A percentile compares a stretch with the other conserved stretches of the same genome.
phyloP scores from a whole-genome alignment of 768 basidiomycete species.

The Suillus variegatus region DNA sequence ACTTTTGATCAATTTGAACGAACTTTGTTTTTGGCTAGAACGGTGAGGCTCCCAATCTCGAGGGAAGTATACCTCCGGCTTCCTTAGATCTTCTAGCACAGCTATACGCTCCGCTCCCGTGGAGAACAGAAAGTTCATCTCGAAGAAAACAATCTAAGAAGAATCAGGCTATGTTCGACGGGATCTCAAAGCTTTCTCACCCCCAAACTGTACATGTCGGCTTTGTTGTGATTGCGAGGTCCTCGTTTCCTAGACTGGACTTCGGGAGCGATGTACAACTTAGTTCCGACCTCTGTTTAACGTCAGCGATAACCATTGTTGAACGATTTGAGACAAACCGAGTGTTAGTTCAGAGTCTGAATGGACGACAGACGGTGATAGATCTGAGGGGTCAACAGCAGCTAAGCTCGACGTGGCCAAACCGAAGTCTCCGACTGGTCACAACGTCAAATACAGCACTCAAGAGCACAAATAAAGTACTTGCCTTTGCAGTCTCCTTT shows the following conservation, averaged over 20 bases:
- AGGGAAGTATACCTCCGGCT: constrained; percentile 78
- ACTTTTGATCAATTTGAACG: constrained; percentile 24
- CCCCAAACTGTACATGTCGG: constrained; percentile 94
- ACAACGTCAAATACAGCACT: neutral
- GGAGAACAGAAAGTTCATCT: constrained; percentile 87
- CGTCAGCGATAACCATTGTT: neutral
- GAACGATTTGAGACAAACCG: constrained; percentile 40
- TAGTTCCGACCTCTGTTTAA: constrained; percentile 79
- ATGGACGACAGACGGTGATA: constrained; percentile 45
- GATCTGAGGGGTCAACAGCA: constrained; percentile 73
- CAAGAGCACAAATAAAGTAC: neutral
- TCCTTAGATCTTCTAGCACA: constrained; percentile 78
- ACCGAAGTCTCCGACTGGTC: constrained; percentile 87
- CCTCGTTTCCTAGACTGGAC: constrained; percentile 64
- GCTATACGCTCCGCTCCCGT: constrained; percentile 84
- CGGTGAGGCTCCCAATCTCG: constrained; percentile 64
- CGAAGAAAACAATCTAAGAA: constrained; percentile 89
- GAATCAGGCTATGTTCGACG: constrained; percentile 1
- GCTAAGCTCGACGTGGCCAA: constrained; percentile 82
- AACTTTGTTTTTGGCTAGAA: constrained; percentile 68
- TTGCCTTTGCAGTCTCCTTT: constrained; percentile 82
- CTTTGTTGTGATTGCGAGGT: constrained; percentile 81
- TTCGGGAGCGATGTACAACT: constrained; percentile 92
- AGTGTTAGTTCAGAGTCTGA: constrained; percentile 74
- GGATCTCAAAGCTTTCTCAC: constrained; percentile 43